Evolutionary conservation across 352 stramenopile species (phyloP).

Genomic region (Pythium biforme): DNA sequence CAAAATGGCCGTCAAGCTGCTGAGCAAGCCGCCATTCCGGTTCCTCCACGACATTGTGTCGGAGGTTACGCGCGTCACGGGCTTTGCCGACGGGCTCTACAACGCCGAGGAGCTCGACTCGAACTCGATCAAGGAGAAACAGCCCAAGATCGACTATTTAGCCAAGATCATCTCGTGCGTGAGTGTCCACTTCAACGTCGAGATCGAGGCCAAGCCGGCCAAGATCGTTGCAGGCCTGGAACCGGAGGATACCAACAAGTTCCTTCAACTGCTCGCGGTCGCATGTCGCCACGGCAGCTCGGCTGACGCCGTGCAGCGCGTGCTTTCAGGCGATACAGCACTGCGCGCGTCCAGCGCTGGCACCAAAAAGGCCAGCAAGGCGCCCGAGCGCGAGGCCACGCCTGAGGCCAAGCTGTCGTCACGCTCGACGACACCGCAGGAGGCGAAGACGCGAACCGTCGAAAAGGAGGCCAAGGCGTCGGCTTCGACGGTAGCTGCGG

Average conservation of each 20-base stretch:
- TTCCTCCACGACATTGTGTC: constrained; percentile 87
- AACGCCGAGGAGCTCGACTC: constrained; percentile 88
- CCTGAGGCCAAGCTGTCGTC: constrained; percentile 59
- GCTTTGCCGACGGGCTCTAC: constrained; percentile 86
- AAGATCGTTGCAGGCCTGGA: constrained; percentile 94
- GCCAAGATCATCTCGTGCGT: constrained; percentile 90
- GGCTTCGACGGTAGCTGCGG: constrained; percentile 22
- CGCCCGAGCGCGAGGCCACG: constrained; percentile 42
- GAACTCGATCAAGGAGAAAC: constrained; percentile 91
- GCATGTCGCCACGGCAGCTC: constrained; percentile 68
- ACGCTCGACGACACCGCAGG: constrained; percentile 52
- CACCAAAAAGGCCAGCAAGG: constrained; percentile 36
- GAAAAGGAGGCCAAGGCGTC: constrained; percentile 42
- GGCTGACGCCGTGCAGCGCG: constrained; percentile 62
- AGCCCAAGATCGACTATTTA: constrained; percentile 90
- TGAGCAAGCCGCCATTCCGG: constrained; percentile 85
- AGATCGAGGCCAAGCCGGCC: constrained; percentile 71
- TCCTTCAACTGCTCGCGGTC: constrained; percentile 90
- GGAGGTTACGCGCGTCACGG: constrained; percentile 74
- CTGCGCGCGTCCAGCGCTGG: constrained; percentile 33
- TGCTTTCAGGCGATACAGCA: constrained; percentile 55
- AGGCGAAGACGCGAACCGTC: constrained; percentile 38
- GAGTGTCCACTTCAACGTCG: constrained; percentile 81
- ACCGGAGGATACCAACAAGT: constrained; percentile 92
- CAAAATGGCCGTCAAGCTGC: constrained; percentile 83